Evolutionary conservation across 108 stramenopile species (phyloP).

Genomic region (Nitzschia putrida): DNA sequence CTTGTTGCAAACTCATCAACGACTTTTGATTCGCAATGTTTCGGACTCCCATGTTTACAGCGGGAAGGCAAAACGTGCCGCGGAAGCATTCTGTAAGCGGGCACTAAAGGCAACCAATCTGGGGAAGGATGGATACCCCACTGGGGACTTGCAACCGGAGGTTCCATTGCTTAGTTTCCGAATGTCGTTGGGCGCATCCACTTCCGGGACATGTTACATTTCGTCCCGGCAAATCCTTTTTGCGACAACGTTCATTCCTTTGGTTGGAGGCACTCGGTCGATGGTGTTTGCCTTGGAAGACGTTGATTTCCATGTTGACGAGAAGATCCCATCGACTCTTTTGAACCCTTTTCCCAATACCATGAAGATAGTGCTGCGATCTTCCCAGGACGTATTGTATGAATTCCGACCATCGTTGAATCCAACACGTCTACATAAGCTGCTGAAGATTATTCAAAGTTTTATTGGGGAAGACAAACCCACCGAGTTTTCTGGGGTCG

Average conservation of each 20-base stretch:
- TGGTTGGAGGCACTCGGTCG: constrained; percentile 60
- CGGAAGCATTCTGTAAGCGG: constrained; percentile 53
- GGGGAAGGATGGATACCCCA: constrained; percentile 43
- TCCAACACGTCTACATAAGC: constrained; percentile 68
- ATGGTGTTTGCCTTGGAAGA: constrained; percentile 56
- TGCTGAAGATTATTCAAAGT: constrained; percentile 67
- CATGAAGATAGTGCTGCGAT: constrained; percentile 45
- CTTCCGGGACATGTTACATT: constrained; percentile 71
- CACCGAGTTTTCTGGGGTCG: constrained; percentile 31
- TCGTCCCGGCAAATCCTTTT: constrained; percentile 70
- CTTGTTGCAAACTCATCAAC: constrained; percentile 81
- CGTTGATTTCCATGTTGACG: constrained; percentile 67
- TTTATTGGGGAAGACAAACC: constrained; percentile 28
- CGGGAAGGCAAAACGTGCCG: constrained; percentile 50
- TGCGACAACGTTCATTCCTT: constrained; percentile 63
- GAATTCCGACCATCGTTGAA: constrained; percentile 74
- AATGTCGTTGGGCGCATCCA: constrained; percentile 62
- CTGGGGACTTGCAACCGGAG: constrained; percentile 31
- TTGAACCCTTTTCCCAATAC: constrained; percentile 73
- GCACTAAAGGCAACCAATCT: constrained; percentile 41
- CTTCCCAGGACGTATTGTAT: constrained; percentile 51
- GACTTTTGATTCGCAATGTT: constrained; percentile 56
- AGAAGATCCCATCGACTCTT: constrained; percentile 47
- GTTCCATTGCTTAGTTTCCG: constrained; percentile 74
- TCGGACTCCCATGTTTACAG: constrained; percentile 54